Conservation (phyloP, 805 yeast genomes). For the Hagleromyces aurorensis region DNA sequence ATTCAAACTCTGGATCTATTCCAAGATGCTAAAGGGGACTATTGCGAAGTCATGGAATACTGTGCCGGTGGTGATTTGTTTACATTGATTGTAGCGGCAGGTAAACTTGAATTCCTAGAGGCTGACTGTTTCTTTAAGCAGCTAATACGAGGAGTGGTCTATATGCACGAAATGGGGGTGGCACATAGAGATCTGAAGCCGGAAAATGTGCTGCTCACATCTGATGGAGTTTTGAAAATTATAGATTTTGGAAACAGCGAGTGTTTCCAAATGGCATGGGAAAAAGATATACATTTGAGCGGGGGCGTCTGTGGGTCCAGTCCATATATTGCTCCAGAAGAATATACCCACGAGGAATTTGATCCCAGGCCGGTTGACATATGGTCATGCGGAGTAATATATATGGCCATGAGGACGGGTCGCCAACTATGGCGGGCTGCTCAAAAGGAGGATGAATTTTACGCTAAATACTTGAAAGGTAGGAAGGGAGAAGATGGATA, state of each 20-base stretch:
- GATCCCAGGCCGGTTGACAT: slow-evolving; percentile 80
- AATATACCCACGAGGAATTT: slow-evolving; percentile 52
- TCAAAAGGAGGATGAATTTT: slow-evolving; percentile 72
- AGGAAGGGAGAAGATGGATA: slow-evolving; percentile 81
- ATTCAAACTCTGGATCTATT: slow-evolving; percentile 69
- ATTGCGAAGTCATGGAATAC: slow-evolving; percentile 79
- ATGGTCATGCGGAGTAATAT: slow-evolving; percentile 91
- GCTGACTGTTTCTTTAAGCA: slow-evolving; percentile 91
- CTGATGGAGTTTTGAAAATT: slow-evolving; percentile 65
- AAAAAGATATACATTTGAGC: slow-evolving; percentile 55
- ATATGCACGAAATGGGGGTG: slow-evolving; percentile 86
- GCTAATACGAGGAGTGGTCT: slow-evolving; percentile 70
- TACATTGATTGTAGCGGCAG: slow-evolving; percentile 63
- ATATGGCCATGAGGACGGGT: slow-evolving; percentile 92
- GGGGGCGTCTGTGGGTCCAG: slow-evolving; percentile 79
- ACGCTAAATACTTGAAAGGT: slow-evolving; percentile 61
- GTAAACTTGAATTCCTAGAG: slow-evolving; percentile 72
- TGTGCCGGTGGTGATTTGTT: slow-evolving; percentile 79
- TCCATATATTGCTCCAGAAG: slow-evolving; percentile 91
- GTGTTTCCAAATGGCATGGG: slow-evolving; percentile 83
- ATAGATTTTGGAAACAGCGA: slow-evolving; percentile 86
- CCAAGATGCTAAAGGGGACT: slow-evolving; percentile 75
- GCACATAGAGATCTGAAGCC: slow-evolving; percentile 94
- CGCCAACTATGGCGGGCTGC: slow-evolving; percentile 89
- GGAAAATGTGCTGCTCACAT: slow-evolving; percentile 75